Conservation (phyloP, 208 protist species). For the Crithidia bombi region DNA sequence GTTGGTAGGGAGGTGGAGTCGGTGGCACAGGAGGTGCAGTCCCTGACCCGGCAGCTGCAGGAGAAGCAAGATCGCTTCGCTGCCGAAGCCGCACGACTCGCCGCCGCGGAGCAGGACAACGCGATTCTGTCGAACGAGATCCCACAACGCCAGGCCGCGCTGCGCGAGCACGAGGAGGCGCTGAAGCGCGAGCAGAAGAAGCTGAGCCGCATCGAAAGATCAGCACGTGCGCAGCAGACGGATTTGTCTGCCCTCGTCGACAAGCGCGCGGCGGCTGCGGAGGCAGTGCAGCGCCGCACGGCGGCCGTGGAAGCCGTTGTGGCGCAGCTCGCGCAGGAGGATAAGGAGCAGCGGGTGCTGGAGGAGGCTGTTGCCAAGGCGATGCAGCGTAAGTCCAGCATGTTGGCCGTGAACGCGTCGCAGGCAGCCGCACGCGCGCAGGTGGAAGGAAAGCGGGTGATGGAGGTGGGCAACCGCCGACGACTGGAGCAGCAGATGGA, state of each 20-base stretch:
- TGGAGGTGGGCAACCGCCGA: constrained; percentile 88
- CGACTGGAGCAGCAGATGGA: constrained; percentile 91
- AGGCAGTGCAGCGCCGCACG: constrained; percentile 53
- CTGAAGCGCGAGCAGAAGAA: constrained; percentile 45
- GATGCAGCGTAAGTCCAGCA: constrained; percentile 72
- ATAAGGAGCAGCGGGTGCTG: constrained; percentile 68
- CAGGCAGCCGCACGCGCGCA: constrained; percentile 49
- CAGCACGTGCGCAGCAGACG: constrained; percentile 62
- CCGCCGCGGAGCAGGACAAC: constrained; percentile 87
- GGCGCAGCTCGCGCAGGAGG: constrained; percentile 54
- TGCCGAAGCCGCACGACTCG: constrained; percentile 73
- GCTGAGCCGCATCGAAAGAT: constrained; percentile 43
- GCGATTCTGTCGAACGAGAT: constrained; percentile 80
- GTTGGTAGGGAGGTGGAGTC: constrained; percentile 37
- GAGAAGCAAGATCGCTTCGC: constrained; percentile 79
- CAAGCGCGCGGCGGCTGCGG: constrained; percentile 52
- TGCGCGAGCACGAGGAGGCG: constrained; percentile 84
- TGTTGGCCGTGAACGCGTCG: constrained; percentile 71
- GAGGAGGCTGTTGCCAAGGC: constrained; percentile 61
- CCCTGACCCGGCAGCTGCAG: constrained; percentile 56
- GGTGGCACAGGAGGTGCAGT: constrained; percentile 49
- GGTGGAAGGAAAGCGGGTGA: constrained; percentile 79
- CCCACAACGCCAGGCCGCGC: constrained; percentile 69
- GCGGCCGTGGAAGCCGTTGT: constrained; percentile 63
- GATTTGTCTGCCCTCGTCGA: constrained; percentile 57